Evolutionary conservation across 2,329 filamentous ascomycete species (phyloP).

Genomic region (Fusarium sp.): DNA sequence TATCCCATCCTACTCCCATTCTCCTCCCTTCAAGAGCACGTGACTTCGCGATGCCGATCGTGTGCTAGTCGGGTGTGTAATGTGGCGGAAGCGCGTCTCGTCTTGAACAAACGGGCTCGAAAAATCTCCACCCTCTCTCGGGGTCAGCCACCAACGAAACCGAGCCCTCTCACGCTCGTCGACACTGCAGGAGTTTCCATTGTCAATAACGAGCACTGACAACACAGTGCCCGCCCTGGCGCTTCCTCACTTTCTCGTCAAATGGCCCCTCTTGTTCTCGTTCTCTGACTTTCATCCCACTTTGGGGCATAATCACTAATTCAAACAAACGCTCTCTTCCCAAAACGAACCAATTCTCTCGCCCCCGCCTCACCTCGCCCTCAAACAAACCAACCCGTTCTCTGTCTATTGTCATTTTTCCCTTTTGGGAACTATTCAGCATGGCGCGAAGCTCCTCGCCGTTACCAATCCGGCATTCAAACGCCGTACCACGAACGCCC

Average conservation of each 20-base stretch:
- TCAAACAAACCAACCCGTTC: conserved; percentile 12
- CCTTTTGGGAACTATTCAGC: conserved; percentile 6
- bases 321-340: conserved; percentile 17
- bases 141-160: conserved; percentile 1
- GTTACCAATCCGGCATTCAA: conserved; percentile 47
- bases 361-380: conserved; percentile 22
- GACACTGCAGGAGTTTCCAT: conserved; percentile 1
- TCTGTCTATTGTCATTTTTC: conserved; percentile 8
- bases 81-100: conserved; percentile 33
- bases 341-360: conserved; percentile 7
- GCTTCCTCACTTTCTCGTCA: background rate
- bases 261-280: conserved; percentile 4
- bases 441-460: conserved; percentile 50
- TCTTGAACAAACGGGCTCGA: conserved; percentile 24
- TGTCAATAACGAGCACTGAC: background rate
- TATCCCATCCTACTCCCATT: background rate
- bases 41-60: conserved; percentile 42
- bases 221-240: background rate
- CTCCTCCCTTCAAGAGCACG: conserved; percentile 18
- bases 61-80: conserved; percentile 21
- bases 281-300: conserved; percentile 20
- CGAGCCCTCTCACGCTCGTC: conserved; percentile 5
- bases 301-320: conserved; percentile 27
- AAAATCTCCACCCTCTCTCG: conserved; percentile 28
- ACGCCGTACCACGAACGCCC: conserved; percentile 44